phyloP scores from a whole-genome alignment of 805 yeast genomes.

The Candida boidinii region DNA sequence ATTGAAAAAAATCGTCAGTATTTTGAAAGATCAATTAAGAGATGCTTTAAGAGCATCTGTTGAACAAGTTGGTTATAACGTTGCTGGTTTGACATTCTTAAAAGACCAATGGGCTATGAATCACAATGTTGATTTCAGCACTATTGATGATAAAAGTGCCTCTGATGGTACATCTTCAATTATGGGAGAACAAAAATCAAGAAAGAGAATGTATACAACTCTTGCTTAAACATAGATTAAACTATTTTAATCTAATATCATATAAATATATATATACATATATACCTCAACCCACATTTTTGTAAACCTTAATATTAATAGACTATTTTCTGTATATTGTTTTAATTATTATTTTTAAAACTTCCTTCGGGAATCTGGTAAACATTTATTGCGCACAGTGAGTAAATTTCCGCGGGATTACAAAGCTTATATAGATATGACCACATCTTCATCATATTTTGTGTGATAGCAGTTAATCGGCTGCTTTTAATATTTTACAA shows the following conservation, averaged over 20 bases:
- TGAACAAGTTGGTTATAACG: conserved; percentile 69
- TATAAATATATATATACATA: background rate
- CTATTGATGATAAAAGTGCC: conserved; percentile 45
- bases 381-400: no score
- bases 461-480: no score
- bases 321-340: no score
- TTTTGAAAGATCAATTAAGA: conserved; percentile 58
- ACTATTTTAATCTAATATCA: background rate
- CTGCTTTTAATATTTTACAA: no score
- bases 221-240: conserved; percentile 10
- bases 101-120: conserved; percentile 70
- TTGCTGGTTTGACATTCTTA: conserved; percentile 71
- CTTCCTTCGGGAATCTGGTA: no score
- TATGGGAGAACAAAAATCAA: conserved; percentile 37
- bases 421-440: no score
- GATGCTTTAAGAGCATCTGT: conserved; percentile 40
- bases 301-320: no score
- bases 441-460: no score
- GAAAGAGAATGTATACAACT: conserved; percentile 60
- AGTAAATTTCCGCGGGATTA: no score
- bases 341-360: no score
- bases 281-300: no score
- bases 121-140: conserved; percentile 69
- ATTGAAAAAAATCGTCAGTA: conserved; percentile 55
- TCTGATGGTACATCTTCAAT: no score